Percentiles rank a stretch among this genome's conserved stretches.
phyloP scores from a whole-genome alignment of 23 red algal genomes.

The Gracilariopsis chorda region DNA sequence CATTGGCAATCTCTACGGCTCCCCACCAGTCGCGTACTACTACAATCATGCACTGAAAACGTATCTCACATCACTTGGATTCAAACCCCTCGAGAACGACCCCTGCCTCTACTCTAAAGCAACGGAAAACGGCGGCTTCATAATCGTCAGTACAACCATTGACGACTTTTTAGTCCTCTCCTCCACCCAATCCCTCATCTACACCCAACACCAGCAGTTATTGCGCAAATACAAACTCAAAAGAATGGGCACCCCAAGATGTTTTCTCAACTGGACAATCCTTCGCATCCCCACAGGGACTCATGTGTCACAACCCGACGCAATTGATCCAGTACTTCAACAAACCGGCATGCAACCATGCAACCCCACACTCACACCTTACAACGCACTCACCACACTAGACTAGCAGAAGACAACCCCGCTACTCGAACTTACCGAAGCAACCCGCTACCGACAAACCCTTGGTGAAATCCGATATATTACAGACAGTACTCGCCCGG shows the following conservation, averaged over 20 bases:
- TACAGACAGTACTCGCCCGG: not conserved
- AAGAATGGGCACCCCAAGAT: not conserved
- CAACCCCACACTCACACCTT: not conserved
- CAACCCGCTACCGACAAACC: not conserved
- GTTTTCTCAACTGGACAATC: not conserved
- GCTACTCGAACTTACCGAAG: not conserved
- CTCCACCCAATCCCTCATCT: not conserved
- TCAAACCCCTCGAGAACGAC: not conserved
- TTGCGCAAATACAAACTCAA: not conserved
- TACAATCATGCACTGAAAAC: not conserved
- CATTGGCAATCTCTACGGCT: not conserved
- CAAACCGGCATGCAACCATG: not conserved
- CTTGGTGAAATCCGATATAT: conserved; percentile 13
- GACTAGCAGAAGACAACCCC: not conserved
- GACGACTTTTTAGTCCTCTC: too few relatives aligned
- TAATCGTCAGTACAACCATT: too few relatives aligned
- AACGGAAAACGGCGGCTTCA: too few relatives aligned
- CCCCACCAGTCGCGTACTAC: too few relatives aligned
- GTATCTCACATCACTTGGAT: not conserved
- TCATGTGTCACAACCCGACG: not conserved
- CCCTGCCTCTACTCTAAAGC: too few relatives aligned
- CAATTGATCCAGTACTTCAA: not conserved
- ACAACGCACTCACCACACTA: not conserved
- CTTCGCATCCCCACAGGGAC: too few relatives aligned
- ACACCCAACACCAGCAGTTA: not conserved